Evolutionary conservation across 345 rosid genomes (phyloP).

Genomic region (Salix brachista): DNA sequence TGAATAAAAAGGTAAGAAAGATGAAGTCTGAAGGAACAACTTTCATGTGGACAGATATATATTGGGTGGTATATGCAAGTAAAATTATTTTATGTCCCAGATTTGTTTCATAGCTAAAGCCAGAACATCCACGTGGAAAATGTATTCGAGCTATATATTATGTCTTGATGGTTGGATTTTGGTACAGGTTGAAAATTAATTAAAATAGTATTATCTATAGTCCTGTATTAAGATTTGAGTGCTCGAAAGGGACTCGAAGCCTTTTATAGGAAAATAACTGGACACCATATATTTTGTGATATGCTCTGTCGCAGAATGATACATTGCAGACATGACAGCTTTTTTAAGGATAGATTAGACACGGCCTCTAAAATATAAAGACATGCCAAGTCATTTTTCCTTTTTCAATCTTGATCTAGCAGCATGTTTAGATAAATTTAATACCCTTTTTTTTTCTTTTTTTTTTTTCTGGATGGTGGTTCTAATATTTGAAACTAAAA

Average conservation of each 20-base stretch:
- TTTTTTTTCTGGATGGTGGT: too few relatives aligned
- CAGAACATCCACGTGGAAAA: neutral
- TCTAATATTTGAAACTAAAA: too few relatives aligned
- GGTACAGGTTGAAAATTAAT: slow-evolving; percentile 8
- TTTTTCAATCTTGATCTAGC: too few relatives aligned
- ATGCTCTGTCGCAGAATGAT: neutral
- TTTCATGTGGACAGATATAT: slow-evolving; percentile 16
- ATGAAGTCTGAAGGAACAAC: neutral
- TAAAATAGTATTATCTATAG: neutral
- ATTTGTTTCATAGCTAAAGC: slow-evolving; percentile 5
- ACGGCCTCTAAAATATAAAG: too few relatives aligned
- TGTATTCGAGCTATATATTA: slow-evolving; percentile 1
- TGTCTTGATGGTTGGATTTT: slow-evolving; percentile 22
- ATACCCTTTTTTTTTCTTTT: too few relatives aligned
- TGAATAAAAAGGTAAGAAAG: slow-evolving; percentile 12
- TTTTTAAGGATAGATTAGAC: too few relatives aligned
- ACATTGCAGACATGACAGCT: too few relatives aligned
- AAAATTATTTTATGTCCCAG: slow-evolving; percentile 22
- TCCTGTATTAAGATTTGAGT: neutral
- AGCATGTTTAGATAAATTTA: too few relatives aligned
- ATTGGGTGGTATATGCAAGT: slow-evolving; percentile 13
- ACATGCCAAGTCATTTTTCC: too few relatives aligned
- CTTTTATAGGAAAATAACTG: neutral
- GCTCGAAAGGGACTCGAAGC: neutral
- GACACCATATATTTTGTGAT: neutral